Base-by-base conservation (phyloP, 345 rosid species). In the Gossypium mustelinum region DNA sequence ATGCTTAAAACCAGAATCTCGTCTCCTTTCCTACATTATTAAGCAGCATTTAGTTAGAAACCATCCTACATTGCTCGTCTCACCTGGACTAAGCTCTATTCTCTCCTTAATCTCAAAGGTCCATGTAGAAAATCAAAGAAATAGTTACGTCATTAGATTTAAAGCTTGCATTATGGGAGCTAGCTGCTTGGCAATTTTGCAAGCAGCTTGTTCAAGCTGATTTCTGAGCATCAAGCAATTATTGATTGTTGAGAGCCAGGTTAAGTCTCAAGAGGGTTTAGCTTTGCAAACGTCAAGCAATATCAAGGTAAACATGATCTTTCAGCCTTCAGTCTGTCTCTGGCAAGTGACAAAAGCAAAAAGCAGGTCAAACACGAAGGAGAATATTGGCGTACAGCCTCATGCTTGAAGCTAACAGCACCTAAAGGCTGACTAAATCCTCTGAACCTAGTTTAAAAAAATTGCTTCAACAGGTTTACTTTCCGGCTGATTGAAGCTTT, bases 401-500 rank as follows among this genome's bases (percentile, higher is more conserved):
- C 29, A 5, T 11, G 51, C 20, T 65, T 65, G 27, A 3, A 43
- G 44, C 12, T 43, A 65, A 3, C 43, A 65, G 29, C 27, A 65
- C 52, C 27, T 18, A 65, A 41, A 17, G 70, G 16, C 70, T 10
- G 17, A 44, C 44, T 20, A 17, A n/a, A 18, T 25, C 25, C 51
- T 68, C 43, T 12, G 72, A 20, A 18, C 13, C 43, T n/a, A 48
- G 7, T n/a, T 10, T 11, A 52, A 24, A 47, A 24, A 68, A 7
- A 50, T 7, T 13, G 43, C 11, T 65, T 48, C 3, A 12, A 22
- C 20, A 8, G 10, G 13, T 68, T 48, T 47, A 67, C 18, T 68
- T 67, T 48, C 72, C 5, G 16, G 57, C 57, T 9, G 25, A 55
- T 16, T 25, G 73, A 70, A 34, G 63, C 69, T 41, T 64, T 63